These are phyloP conservation scores for Chlamydomonas reinhardtii DNA, from an alignment of 163 green algal species.

Conservation along the genomic window DNA sequence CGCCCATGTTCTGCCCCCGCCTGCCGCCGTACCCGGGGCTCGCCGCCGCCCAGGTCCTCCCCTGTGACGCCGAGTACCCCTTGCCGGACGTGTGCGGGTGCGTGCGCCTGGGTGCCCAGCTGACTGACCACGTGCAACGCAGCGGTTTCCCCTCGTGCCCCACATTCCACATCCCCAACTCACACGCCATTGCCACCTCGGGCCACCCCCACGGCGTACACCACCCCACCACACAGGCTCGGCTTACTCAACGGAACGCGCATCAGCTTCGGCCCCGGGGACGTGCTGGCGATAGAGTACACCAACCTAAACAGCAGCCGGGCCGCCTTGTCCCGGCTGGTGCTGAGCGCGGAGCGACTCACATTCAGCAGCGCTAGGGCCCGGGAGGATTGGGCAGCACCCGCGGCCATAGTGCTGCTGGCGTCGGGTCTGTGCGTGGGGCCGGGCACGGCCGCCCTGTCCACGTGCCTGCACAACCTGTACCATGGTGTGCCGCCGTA, in stretches of 20 bases:
- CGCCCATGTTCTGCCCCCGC: slow-evolving; percentile 20
- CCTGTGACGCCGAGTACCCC: not conserved
- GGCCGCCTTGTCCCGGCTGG: not conserved
- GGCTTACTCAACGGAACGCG: not conserved
- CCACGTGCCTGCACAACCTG: slow-evolving; percentile 3
- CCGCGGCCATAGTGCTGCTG: not conserved
- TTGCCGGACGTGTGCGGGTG: not conserved
- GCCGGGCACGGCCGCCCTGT: not conserved
- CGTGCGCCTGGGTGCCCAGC: too few relatives aligned
- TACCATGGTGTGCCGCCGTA: slow-evolving; percentile 25
- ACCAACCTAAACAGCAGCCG: not conserved
- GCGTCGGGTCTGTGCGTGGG: not conserved
- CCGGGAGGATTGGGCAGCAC: too few relatives aligned
- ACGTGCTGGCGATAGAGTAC: not conserved
- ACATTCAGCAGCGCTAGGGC: not conserved
- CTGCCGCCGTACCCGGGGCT: slow-evolving; percentile 18
- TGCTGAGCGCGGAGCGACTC: slow-evolving; percentile 3
- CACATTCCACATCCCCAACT: too few relatives aligned
- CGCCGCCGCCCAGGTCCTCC: not conserved
- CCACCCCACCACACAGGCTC: not conserved
- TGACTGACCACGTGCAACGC: too few relatives aligned
- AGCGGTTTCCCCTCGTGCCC: too few relatives aligned
- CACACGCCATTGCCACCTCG: too few relatives aligned
- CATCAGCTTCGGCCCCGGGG: not conserved
- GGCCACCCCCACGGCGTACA: too few relatives aligned